phyloP scores from a whole-genome alignment of 768 basidiomycete genomes.

The Termitomyces sp. region DNA sequence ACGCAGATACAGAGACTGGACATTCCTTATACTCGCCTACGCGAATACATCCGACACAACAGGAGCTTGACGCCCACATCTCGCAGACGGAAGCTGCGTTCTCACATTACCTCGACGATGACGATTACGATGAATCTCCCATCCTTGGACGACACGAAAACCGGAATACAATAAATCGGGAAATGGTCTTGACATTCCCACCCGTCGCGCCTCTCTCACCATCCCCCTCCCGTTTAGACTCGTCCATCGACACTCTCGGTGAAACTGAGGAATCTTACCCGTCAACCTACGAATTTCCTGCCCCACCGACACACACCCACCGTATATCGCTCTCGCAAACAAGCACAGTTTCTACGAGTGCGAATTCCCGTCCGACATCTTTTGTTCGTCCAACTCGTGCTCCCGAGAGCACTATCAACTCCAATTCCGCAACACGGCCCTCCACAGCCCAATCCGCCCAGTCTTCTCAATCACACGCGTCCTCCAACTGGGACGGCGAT shows the following conservation, averaged over 20 bases:
- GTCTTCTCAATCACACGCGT: slow-evolving; percentile 3
- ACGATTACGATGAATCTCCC: slow-evolving; percentile 2
- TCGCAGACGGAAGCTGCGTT: slow-evolving; percentile 4
- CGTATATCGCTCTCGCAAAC: background rate
- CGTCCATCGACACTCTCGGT: background rate
- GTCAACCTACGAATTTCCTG: slow-evolving; percentile 6
- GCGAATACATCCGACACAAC: background rate
- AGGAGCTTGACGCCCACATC: slow-evolving; percentile 9
- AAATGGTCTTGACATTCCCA: slow-evolving; percentile 11
- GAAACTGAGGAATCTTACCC: background rate
- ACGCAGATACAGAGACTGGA: slow-evolving; percentile 16
- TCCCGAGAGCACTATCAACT: background rate
- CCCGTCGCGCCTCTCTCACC: slow-evolving; percentile 17
- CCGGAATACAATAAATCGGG: background rate
- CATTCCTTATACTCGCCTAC: background rate
- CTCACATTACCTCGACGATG: background rate
- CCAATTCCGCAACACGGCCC: background rate
- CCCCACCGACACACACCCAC: slow-evolving; percentile 6
- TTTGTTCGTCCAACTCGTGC: background rate
- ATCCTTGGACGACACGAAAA: background rate
- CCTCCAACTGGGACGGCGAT: slow-evolving; percentile 40
- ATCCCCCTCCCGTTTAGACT: slow-evolving; percentile 1
- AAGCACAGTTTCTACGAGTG: background rate
- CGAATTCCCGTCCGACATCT: slow-evolving; percentile 8
- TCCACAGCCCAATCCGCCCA: slow-evolving; percentile 15